Conservation (phyloP, 768 basidiomycete genomes). For the Rossbeevera mucosa region DNA sequence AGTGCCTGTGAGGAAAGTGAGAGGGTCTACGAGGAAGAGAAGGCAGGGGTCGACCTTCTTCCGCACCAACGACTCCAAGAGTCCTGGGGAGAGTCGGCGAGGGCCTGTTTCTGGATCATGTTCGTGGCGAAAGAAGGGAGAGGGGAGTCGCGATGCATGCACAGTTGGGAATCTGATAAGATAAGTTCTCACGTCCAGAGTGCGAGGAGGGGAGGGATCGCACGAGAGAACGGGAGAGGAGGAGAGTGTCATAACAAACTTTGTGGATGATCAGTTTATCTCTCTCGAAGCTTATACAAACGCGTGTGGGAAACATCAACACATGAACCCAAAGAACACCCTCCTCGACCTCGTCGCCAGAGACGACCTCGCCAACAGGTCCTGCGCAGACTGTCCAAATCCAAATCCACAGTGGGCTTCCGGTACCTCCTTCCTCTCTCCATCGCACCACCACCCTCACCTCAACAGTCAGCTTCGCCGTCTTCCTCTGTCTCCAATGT, state of each 20-base stretch:
- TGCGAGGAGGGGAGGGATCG: too few relatives aligned
- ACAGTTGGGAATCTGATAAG: constrained; percentile 31
- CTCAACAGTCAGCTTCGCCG: constrained; percentile 56
- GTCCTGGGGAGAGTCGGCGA: constrained; percentile 44
- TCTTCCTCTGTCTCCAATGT: constrained; percentile 90
- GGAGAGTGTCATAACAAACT: too few relatives aligned
- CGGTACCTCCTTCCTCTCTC: constrained; percentile 38
- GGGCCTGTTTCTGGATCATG: constrained; percentile 62
- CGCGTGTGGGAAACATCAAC: too few relatives aligned
- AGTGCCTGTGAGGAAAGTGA: constrained; percentile 46
- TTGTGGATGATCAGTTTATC: too few relatives aligned
- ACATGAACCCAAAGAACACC: constrained; percentile 51
- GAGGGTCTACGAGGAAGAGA: not conserved
- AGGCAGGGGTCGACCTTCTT: constrained; percentile 47
- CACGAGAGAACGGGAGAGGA: too few relatives aligned
- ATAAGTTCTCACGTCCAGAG: constrained; percentile 27
- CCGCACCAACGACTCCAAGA: constrained; percentile 70
- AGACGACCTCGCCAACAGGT: constrained; percentile 68
- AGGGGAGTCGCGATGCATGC: not conserved
- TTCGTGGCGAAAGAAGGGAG: not conserved
- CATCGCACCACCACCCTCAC: not conserved
- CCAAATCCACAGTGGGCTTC: constrained; percentile 97
- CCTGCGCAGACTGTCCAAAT: constrained; percentile 77
- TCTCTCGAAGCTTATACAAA: too few relatives aligned
- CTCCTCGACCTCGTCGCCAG: constrained; percentile 72